A percentile compares a stretch with the other conserved stretches of the same genome.
These are phyloP conservation scores for Modicella reniformis DNA, from an alignment of 371 early-diverging fungal species.

Conservation along the genomic window DNA sequence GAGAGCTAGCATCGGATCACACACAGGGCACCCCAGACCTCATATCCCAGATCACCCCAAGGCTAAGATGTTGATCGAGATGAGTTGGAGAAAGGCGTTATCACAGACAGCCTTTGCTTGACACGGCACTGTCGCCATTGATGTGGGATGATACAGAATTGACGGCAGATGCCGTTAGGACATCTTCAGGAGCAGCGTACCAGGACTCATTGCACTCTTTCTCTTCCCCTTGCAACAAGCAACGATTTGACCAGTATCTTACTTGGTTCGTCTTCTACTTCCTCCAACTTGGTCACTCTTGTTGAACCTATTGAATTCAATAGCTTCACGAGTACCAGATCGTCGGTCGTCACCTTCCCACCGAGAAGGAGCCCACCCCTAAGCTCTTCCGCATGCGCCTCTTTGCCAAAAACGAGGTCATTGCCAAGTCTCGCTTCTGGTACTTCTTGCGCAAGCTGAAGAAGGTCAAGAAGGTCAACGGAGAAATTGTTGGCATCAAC, in stretches of 20 bases:
- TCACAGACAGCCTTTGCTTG: not conserved
- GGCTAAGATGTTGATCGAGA: no score
- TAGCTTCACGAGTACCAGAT: slow-evolving; percentile 84
- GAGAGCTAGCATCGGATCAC: no score
- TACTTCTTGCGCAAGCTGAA: slow-evolving; percentile 98
- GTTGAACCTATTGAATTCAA: slow-evolving; percentile 43
- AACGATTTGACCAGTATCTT: slow-evolving; percentile 55
- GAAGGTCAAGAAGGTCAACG: slow-evolving; percentile 98
- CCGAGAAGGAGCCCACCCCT: slow-evolving; percentile 93
- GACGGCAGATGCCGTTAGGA: no score
- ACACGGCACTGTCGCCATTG: not conserved
- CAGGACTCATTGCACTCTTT: slow-evolving; percentile 4
- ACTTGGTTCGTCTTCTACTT: slow-evolving; percentile 47
- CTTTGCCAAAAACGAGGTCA: slow-evolving; percentile 98
- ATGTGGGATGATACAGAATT: not conserved
- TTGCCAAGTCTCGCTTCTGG: slow-evolving; percentile 99
- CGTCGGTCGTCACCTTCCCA: slow-evolving; percentile 91
- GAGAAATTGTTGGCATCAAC: slow-evolving; percentile 97
- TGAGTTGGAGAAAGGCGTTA: not conserved
- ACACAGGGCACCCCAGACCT: no score
- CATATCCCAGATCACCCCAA: no score
- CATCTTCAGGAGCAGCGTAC: not conserved
- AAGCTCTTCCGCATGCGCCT: slow-evolving; percentile 98
- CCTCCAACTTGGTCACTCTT: slow-evolving; percentile 27
- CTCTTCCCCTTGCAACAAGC: slow-evolving; percentile 7